Percentiles rank a stretch among this genome's conserved stretches.
Evolutionary conservation across 768 basidiomycete genomes (phyloP).

Genomic region (Serendipita indica): DNA sequence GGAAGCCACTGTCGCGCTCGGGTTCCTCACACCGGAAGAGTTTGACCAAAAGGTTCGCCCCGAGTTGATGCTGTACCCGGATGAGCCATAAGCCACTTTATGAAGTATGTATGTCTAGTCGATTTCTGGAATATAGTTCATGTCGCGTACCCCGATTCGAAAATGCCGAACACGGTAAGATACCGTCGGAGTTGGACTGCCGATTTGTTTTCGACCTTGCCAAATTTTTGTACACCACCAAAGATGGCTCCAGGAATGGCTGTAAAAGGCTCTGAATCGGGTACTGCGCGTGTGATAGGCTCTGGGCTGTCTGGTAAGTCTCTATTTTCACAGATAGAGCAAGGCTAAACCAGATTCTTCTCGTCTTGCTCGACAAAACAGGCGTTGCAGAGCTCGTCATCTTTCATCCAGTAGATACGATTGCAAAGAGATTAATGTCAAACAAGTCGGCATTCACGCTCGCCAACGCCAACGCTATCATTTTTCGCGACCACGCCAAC

Average conservation of each 20-base stretch:
- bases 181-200: not conserved
- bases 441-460: constrained; percentile 75
- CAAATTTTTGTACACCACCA: not conserved
- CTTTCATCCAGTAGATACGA: constrained; percentile 93
- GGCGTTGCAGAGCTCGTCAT: constrained; percentile 90
- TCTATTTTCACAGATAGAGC: not conserved
- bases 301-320: constrained; percentile 78
- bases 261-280: constrained; percentile 60
- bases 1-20: constrained; percentile 80
- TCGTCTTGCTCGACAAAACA: no score
- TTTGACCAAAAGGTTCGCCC: constrained; percentile 91
- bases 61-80: constrained; percentile 77
- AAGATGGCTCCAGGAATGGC: constrained; percentile 13
- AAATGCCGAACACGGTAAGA: not conserved
- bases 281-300: constrained; percentile 75
- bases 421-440: constrained; percentile 98
- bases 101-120: not conserved
- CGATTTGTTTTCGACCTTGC: not conserved
- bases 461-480: constrained; percentile 50
- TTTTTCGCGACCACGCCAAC: constrained; percentile 74
- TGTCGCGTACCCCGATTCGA: not conserved
- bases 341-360: not conserved
- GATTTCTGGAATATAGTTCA: not conserved
- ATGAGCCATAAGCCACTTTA: constrained; percentile 23
- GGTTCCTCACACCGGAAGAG: constrained; percentile 74